Evolutionary conservation across 306 rosid species (phyloP), one percentile per base, ranked within the genome.

Genomic region (Lablab purpureus): DNA sequence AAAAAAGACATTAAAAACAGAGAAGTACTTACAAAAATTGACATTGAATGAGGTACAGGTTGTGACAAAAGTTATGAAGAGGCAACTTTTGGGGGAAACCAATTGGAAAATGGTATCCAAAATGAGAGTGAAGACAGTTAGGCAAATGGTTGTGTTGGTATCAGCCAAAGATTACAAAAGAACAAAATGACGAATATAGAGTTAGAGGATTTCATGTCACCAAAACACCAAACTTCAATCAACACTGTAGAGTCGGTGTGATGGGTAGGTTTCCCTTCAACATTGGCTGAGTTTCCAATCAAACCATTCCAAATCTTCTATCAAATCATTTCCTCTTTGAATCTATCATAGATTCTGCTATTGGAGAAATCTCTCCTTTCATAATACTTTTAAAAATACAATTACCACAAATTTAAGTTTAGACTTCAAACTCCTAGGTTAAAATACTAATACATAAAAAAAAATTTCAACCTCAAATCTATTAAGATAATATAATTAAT

Each of bases 21-120:
- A 11, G 15, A 72, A 37, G 74, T 63, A 63, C 74, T 72, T 64
- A 59, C 45, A 71, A 15, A 11, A 4, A 55, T 43, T 23, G 34
- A 40, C 14, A 68, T 70, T 58, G 47, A 23, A 36, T 51, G 15
- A 46, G 21, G 17, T 28, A 47, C 8, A 59, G 27, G 15, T 21
- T 68, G 74, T 18, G 82, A 70, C 79, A 76, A 76, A 76, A 62
- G 54, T 51, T 28, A 62, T 76, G 45, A 76, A 71, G n/a, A 22
- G 32, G 25, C 55, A 67, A 76, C 82, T 54, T 54, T 67, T n/a
- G 8, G 15, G 64, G 10, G 51, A n/a, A 46, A 34, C 12, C 19
- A 65, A 51, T 77, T 22, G 63, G 17, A 4, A 15, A 28, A 14
- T 6, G 30, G 32, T 17, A 69, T 71, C 65, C 9, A 36, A 34